Evolutionary conservation across 495 filamentous ascomycete genomes (phyloP), one percentile per base, ranked within the genome.

Genomic region (Tetracladium marchalianum): DNA sequence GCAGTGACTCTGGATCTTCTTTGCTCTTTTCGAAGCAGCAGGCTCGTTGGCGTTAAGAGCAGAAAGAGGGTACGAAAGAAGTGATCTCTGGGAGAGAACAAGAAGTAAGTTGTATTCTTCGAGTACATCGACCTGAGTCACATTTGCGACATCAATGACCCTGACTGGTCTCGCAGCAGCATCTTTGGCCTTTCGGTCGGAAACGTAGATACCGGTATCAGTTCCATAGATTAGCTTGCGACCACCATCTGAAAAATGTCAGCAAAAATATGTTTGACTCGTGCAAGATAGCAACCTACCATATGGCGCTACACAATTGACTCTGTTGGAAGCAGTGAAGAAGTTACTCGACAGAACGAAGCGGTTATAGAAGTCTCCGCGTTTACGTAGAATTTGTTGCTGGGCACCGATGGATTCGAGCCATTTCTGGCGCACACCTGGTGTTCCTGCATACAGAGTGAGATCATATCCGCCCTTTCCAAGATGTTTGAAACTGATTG

Each of bases 401-500:
- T 95, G 90, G 17, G 79, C 71, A 54, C 95, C 89, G 53, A 99
- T 95, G 56, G 85, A 78, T 67, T 97, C 90, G 56, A 99, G 87
- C 80, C 93, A 97, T 65, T 97, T 97, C 56, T 84, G 78, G 48
- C 90, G 73, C 15, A 83, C 82, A 18, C 84, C 82, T 46, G 82
- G 82, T 39, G 81, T 87, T 16, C 79, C 75, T 19, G 87, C 89
- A 63, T 83, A 97, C 1, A 99, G 71, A n/a, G 90, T 90, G 51
- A 84, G 72, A 57, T 95, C 93, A 62, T 95, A 97, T 33, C 90
- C 90, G 44, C 87, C 88, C 60, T 90, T 93, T n/a, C 93, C 93
- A 19, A 99, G 76, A 71, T 97, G 93, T 43, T 83, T 78, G 72
- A 99, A 97, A n/a, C 90, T 97, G 55, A 99, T 92, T 1, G 93